These are phyloP conservation scores for Psilocybe azurescens DNA, from an alignment of 768 basidiomycete genomes.

Conservation along the genomic window DNA sequence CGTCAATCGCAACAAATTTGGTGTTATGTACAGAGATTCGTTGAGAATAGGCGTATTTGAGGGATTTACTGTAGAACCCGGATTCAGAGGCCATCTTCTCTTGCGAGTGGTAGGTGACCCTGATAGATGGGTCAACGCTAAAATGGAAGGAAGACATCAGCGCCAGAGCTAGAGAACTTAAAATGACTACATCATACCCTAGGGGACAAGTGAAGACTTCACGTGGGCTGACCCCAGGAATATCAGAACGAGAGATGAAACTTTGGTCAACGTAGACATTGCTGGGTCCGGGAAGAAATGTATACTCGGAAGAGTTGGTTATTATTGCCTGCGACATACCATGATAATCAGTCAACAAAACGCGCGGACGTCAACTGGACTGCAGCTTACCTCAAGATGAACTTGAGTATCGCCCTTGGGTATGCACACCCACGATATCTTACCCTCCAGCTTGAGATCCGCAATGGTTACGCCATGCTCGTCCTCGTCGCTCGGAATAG, in stretches of 20 bases:
- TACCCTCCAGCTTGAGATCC: conserved; percentile 33
- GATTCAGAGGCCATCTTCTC: conserved; percentile 32
- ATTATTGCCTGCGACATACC: conserved; percentile 36
- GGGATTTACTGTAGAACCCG: conserved; percentile 37
- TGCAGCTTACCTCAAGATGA: conserved; percentile 30
- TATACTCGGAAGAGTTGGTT: conserved; percentile 43
- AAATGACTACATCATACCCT: conserved; percentile 34
- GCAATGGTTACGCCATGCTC: conserved; percentile 38
- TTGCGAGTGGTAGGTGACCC: conserved; percentile 40
- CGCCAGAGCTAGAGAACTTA: not conserved
- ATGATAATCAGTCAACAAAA: no score
- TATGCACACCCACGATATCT: conserved; percentile 40
- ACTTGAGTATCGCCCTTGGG: conserved; percentile 38
- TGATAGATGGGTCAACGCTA: conserved; percentile 43
- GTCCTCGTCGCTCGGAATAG: conserved; percentile 35
- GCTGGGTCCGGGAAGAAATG: conserved; percentile 35
- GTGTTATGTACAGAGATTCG: conserved; percentile 41
- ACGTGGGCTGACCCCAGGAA: conserved; percentile 39
- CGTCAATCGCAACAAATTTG: conserved; percentile 30
- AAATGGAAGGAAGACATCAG: not conserved
- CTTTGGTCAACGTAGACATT: conserved; percentile 46
- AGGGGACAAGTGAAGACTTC: conserved; percentile 44
- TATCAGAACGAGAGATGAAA: conserved; percentile 38
- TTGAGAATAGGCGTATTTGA: conserved; percentile 33
- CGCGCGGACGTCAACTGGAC: no score